Evolutionary conservation across 768 basidiomycete species (phyloP), one percentile per base, ranked within the genome.

Genomic region (Psilocybe cyanescens): DNA sequence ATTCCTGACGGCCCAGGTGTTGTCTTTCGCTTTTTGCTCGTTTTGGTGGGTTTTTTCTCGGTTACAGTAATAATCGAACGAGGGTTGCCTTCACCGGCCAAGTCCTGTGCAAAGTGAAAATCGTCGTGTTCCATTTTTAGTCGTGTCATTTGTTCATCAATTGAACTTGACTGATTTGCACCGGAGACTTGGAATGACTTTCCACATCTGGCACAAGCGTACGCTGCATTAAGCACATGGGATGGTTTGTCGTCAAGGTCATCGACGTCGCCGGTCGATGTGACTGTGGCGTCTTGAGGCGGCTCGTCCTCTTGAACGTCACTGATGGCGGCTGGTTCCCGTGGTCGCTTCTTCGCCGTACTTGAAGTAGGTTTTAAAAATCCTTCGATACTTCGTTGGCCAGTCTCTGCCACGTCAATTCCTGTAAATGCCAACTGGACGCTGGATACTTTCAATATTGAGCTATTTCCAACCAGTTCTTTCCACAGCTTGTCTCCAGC

Each of bases 321-420:
- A 48, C 44, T 60, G 39, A 46, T 58, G 45, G 5, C 55, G 28
- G 59, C 61, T 37, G 54, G 54, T 24, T 78, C 78, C 55, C 79
- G 71, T 39, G 73, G 58, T 52, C 81, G 81, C 67, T 86, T 67
- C 33, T 63, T 84, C 24, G 67, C 66, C 47, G 72, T 55, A 49
- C 53, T 50, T 54, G 71, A 73, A 55, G 65, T 65, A 56, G 68
- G 72, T 69, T 79, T 83, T 60, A 99, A 86, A 75, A 99, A 99
- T 1, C 89, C 86, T 71, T 97, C 91, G 58, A 99, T 97, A 35
- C 84, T 89, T 62, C 83, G 84, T 72, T 98, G 97, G 11, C 96
- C 96, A 1, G 78, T 75, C 70, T 94, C 94, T 46, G 84, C 75
- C 1, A 80, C 76, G 66, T 90, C 93, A 41, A 97, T 85, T 2